Conservation (phyloP, 768 basidiomycete species). For the Termitomyces bulborhizus region DNA sequence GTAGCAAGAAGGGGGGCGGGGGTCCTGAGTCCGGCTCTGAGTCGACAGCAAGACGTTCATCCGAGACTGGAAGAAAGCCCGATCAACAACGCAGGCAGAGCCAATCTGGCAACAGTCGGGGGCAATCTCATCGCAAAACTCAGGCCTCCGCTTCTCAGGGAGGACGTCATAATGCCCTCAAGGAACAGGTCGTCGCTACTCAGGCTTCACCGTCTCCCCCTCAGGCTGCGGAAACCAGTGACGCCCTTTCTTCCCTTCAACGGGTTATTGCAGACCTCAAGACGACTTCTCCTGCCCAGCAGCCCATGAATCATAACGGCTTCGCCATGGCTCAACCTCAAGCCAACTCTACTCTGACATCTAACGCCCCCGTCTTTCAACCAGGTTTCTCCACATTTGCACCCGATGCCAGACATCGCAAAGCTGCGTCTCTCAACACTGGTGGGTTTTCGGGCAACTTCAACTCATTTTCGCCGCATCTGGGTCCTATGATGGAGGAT, state of each 20-base stretch:
- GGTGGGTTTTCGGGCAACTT: slow-evolving; percentile 52
- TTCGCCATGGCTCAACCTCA: slow-evolving; percentile 45
- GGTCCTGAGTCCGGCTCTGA: slow-evolving; percentile 66
- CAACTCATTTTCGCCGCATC: slow-evolving; percentile 70
- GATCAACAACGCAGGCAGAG: slow-evolving; percentile 51
- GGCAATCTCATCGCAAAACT: slow-evolving; percentile 47
- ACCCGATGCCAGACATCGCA: slow-evolving; percentile 68
- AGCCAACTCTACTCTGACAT: slow-evolving; percentile 44
- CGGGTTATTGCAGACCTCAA: slow-evolving; percentile 93
- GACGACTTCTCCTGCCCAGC: slow-evolving; percentile 65
- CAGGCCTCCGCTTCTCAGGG: slow-evolving; percentile 55
- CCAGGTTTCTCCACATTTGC: slow-evolving; percentile 58
- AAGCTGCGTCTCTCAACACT: slow-evolving; percentile 69
- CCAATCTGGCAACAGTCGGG: slow-evolving; percentile 41
- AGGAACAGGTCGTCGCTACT: slow-evolving; percentile 37
- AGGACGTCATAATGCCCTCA: slow-evolving; percentile 35
- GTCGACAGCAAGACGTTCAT: slow-evolving; percentile 53
- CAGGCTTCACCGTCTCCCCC: slow-evolving; percentile 41
- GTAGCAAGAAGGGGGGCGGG: slow-evolving; percentile 46
- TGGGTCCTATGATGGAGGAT: slow-evolving; percentile 82
- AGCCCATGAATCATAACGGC: slow-evolving; percentile 35
- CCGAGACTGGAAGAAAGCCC: slow-evolving; percentile 47
- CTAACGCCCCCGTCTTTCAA: slow-evolving; percentile 70
- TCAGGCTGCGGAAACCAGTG: slow-evolving; percentile 59
- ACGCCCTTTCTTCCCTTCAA: slow-evolving; percentile 83